A percentile compares a stretch with the other conserved stretches of the same genome.
Evolutionary conservation across 176 grass and related monocot genomes (phyloP).

Genomic region (Secale cereale): DNA sequence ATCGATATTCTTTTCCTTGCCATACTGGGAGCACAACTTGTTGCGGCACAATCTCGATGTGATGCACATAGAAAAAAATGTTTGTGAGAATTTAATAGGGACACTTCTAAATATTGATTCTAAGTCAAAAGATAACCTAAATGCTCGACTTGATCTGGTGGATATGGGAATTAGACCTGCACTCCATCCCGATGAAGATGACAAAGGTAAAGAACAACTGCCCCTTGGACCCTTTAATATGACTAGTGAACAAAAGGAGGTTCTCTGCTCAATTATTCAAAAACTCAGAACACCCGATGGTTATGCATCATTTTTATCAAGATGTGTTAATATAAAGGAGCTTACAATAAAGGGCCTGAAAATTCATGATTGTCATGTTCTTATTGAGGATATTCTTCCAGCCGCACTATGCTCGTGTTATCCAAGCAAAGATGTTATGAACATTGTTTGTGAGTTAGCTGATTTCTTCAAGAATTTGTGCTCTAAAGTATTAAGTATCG

Average conservation of each 20-base stretch:
- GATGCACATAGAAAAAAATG: conserved; percentile 17
- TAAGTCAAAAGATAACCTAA: not conserved
- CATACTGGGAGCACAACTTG: not conserved
- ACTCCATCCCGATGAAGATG: not conserved
- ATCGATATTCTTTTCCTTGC: too few species aligned
- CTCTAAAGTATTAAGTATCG: not conserved
- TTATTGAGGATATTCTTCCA: conserved; percentile 32
- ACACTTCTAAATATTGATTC: not conserved
- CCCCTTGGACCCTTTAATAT: not conserved
- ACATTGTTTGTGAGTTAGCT: not conserved
- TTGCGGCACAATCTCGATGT: not conserved
- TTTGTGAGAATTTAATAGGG: not conserved
- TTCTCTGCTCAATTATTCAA: not conserved
- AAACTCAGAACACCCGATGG: not conserved
- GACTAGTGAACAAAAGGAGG: not conserved
- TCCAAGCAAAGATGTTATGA: not conserved
- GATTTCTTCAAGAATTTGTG: not conserved
- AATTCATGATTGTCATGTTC: conserved; percentile 33
- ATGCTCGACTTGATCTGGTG: not conserved
- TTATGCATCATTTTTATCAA: not conserved
- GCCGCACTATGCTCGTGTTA: not conserved
- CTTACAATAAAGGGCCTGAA: conserved; percentile 17
- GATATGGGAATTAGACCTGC: not conserved
- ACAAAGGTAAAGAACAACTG: not conserved
- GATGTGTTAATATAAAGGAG: not conserved